Evolutionary conservation across 2,329 filamentous ascomycete genomes (phyloP).

Genomic region (Neofusicoccum parvum): DNA sequence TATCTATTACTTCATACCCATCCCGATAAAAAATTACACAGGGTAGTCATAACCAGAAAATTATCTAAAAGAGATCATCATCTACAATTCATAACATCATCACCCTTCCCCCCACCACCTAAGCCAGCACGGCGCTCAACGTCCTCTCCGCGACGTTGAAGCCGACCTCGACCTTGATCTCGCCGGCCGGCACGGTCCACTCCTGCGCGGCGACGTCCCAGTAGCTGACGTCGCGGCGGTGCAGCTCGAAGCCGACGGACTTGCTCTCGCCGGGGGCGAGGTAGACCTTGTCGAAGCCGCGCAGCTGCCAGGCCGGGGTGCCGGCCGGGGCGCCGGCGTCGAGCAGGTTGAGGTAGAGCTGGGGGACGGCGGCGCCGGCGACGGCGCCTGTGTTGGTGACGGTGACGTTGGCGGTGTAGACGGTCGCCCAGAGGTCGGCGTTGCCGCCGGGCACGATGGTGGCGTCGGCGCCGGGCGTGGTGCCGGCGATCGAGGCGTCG

Average conservation of each 20-base stretch:
- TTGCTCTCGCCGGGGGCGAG: constrained; percentile 46
- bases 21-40: background rate
- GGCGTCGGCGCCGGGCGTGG: constrained; percentile 23
- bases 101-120: background rate
- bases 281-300: constrained; percentile 53
- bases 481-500: constrained; percentile 2
- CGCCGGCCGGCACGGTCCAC: constrained; percentile 41
- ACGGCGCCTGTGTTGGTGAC: constrained; percentile 56
- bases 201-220: constrained; percentile 49
- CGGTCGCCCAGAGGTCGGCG: constrained; percentile 54
- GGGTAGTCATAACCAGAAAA: background rate
- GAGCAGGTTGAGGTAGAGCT: constrained; percentile 58
- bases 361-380: constrained; percentile 54
- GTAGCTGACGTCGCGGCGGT: constrained; percentile 52
- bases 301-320: constrained; percentile 51
- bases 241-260: constrained; percentile 50
- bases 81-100: constrained; percentile 1
- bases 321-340: constrained; percentile 28
- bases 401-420: constrained; percentile 46
- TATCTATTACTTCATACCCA: background rate
- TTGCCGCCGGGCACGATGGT: constrained; percentile 52
- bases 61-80: background rate
- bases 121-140: background rate
- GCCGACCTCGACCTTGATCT: constrained; percentile 28
- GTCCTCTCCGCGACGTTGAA: constrained; percentile 17